Evolutionary conservation across 2,329 filamentous ascomycete species (phyloP).

Genomic region (Colletotrichum truncatum): DNA sequence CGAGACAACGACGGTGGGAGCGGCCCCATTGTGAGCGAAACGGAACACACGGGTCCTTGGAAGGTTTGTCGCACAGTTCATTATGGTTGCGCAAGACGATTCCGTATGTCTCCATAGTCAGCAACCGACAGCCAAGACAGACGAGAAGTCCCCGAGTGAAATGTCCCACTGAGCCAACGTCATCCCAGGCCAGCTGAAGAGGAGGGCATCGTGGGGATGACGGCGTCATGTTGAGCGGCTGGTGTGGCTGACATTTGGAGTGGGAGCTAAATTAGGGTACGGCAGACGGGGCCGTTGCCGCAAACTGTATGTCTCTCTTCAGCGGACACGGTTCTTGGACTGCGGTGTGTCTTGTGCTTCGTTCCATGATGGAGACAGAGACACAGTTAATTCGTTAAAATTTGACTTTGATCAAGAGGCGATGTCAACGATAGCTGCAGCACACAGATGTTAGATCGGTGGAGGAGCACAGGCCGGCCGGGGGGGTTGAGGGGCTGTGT

Average conservation of each 20-base stretch:
- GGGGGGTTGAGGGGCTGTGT: conserved; percentile 8
- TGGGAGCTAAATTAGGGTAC: conserved; percentile 20
- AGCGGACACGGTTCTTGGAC: background rate
- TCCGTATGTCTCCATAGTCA: background rate
- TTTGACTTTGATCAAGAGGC: conserved; percentile 9
- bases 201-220: conserved; percentile 11
- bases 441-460: background rate
- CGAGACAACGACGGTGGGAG: background rate
- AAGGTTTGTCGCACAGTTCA: background rate
- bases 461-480: background rate
- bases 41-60: background rate
- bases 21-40: background rate
- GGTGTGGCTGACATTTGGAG: conserved; percentile 22
- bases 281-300: background rate
- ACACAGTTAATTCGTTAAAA: background rate
- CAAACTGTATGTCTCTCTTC: background rate
- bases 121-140: background rate
- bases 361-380: conserved; percentile 7
- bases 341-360: conserved; percentile 18
- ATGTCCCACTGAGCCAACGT: background rate
- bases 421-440: background rate
- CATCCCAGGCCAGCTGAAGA: conserved; percentile 23
- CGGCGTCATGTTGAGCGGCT: conserved; percentile 26
- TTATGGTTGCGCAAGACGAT: conserved; percentile 14
- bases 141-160: background rate